Evolutionary conservation across 139 green algal species (phyloP), one percentile per base, ranked within the genome.

Genomic region (Asterochloris erici): DNA sequence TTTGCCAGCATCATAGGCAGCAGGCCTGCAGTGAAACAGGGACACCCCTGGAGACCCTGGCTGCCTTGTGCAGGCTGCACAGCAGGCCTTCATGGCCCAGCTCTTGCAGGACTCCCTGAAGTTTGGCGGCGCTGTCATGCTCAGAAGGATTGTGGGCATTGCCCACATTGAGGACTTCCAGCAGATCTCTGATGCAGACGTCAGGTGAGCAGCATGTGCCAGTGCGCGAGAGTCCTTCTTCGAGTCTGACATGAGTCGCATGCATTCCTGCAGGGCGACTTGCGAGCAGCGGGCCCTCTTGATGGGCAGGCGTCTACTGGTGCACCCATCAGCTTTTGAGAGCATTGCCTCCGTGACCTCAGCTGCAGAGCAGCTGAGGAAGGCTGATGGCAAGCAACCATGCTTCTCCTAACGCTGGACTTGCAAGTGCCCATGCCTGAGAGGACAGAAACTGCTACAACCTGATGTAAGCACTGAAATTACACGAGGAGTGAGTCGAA

Each of bases 151-250:
- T 23, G 89, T 99, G 62, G 94, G 95, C 78, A 97, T 99, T 29
- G 96, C 97, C 0, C 95, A 98, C 82, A 92, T 97, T 16, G 92
- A 95, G 9, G 97, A 99, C 86, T 90, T 98, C 85, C 92, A 98
- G 71, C 85, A 70, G 27, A 99, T 99, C 79, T 26, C 79, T 2
- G 90, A 98, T 79, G 71, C 76, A 23, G 63, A 74, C 54, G 24
- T 27, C 64, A 85, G 85, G 81, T 83, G 47, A 12, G 29, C 64
- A 23, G 17, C 24, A 0, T 14, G 14, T 64, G 21, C n/a, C 17
- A 47, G 47, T 24, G 60, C 63, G 60, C 38, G 38, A 6, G 38
- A 54, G 38, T 54, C 38, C 6, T 54, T 23, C 38, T 63, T 62
- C 12, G 38, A 54, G 38, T 54, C 6, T 6, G 38, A 54, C 38